Percentiles rank a stretch among this genome's conserved stretches.
These are phyloP conservation scores for Cyclostephanos tholiformis DNA, from an alignment of 108 stramenopile genomes.

Conservation along the genomic window DNA sequence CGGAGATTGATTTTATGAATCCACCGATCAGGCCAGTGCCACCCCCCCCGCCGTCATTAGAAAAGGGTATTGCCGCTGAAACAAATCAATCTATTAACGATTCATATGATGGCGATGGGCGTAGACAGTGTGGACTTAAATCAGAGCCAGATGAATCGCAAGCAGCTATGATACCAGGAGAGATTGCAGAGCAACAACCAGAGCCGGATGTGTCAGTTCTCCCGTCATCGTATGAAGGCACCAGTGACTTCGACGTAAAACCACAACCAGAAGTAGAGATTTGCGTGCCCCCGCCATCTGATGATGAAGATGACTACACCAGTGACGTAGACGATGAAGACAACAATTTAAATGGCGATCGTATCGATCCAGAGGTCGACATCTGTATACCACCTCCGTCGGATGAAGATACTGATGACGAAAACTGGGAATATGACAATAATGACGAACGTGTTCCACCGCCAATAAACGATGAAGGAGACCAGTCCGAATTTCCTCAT, in stretches of 20 bases:
- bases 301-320: slow-evolving; percentile 8
- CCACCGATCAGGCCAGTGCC: background rate
- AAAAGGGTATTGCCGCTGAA: slow-evolving; percentile 1
- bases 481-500: slow-evolving; percentile 20
- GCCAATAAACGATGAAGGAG: slow-evolving; percentile 28
- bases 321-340: slow-evolving; percentile 19
- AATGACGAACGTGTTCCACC: slow-evolving; percentile 17
- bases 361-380: slow-evolving; percentile 30
- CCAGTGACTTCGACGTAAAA: too few species aligned
- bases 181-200: too few species aligned
- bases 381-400: slow-evolving; percentile 33
- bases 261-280: slow-evolving; percentile 27
- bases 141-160: slow-evolving; percentile 3
- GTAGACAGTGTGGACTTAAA: background rate
- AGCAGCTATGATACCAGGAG: background rate
- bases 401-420: slow-evolving; percentile 32
- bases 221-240: too few species aligned
- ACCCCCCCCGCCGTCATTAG: slow-evolving; percentile 13
- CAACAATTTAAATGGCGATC: background rate
- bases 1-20: slow-evolving; percentile 33
- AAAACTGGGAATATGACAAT: slow-evolving; percentile 10
- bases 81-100: slow-evolving; percentile 12
- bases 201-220: too few species aligned
- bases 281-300: slow-evolving; percentile 22
- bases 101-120: slow-evolving; percentile 7